Conservation (phyloP, 768 basidiomycete species). For the Suillus placidus region DNA sequence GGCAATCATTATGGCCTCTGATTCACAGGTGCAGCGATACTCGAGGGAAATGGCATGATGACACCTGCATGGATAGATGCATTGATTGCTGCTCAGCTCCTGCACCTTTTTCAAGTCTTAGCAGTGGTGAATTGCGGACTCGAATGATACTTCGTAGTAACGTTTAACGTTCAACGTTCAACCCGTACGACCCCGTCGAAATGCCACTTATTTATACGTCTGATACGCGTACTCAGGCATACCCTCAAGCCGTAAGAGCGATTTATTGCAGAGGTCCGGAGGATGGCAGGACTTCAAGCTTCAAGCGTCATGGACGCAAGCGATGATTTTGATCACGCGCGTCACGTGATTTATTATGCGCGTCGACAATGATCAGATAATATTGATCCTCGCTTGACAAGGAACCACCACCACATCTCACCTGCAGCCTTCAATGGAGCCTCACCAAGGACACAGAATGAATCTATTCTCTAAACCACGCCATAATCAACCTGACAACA, state of each 20-base stretch:
- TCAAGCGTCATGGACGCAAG: too few species aligned
- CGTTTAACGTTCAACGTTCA: not conserved
- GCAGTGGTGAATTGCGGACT: not conserved
- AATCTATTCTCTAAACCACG: not conserved
- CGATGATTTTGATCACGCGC: not conserved
- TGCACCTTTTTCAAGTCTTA: not conserved
- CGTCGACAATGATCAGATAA: constrained; percentile 9
- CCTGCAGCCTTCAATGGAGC: constrained; percentile 7
- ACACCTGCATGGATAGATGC: not conserved
- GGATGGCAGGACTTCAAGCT: too few species aligned
- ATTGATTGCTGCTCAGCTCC: not conserved
- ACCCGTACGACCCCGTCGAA: too few species aligned
- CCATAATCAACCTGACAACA: constrained; percentile 1
- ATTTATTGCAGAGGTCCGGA: too few species aligned
- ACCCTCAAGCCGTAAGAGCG: too few species aligned
- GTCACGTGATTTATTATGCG: constrained; percentile 20
- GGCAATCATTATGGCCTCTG: not conserved
- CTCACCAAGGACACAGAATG: constrained; percentile 3
- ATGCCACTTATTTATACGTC: too few species aligned
- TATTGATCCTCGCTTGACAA: not conserved
- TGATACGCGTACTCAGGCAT: too few species aligned
- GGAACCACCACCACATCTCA: constrained; percentile 2
- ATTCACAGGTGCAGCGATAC: not conserved
- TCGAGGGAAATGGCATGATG: not conserved
- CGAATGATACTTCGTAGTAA: not conserved